Conservation (phyloP, 225 moss, liverwort and hornwort species). For the Sphagnum contortum region DNA sequence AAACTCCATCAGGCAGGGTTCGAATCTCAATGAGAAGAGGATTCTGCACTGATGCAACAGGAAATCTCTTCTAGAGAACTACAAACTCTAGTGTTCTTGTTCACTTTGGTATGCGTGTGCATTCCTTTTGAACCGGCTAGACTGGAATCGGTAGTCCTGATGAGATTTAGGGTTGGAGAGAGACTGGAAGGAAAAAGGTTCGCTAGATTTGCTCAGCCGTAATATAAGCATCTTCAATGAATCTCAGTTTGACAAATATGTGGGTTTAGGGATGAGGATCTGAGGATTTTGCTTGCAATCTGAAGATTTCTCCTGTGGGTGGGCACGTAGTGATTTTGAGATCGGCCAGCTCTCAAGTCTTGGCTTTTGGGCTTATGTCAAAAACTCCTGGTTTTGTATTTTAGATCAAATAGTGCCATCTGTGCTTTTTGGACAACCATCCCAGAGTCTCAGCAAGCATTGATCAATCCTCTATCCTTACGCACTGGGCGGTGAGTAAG, state of each 20-base stretch:
- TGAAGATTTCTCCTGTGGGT: not conserved
- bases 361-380: not conserved
- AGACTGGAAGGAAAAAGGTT: not conserved
- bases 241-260: not conserved
- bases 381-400: not conserved
- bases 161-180: not conserved
- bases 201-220: not conserved
- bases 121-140: no score
- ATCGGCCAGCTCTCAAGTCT: no score
- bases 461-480: no score
- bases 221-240: not conserved
- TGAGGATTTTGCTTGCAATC: not conserved
- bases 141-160: not conserved
- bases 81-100: constrained; percentile 33
- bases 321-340: no score
- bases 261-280: not conserved
- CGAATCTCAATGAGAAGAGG: constrained; percentile 21
- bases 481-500: no score
- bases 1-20: constrained; percentile 38
- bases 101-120: constrained; percentile 43
- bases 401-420: constrained; percentile 54
- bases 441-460: constrained; percentile 19
- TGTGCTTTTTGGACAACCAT: constrained; percentile 70
- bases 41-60: constrained; percentile 63
- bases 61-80: constrained; percentile 56